A percentile compares a stretch with the other conserved stretches of the same genome.
Evolutionary conservation across 805 yeast species (phyloP).

Genomic region (Dipodascopsis uninucleata): DNA sequence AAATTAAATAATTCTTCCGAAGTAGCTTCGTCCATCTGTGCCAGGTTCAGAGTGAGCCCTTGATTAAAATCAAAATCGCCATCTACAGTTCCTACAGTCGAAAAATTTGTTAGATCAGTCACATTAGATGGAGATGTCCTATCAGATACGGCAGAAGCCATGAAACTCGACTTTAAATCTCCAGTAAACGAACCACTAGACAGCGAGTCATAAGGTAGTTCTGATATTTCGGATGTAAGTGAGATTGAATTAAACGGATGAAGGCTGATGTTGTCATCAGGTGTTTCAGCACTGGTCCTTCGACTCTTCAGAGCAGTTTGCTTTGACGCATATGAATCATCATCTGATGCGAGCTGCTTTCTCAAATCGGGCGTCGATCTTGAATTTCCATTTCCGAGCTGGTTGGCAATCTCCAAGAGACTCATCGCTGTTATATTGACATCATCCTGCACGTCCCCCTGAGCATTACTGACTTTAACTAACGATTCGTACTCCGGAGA

Average conservation of each 20-base stretch:
- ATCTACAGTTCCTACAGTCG: not conserved
- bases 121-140: not conserved
- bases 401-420: constrained; percentile 1
- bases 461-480: not conserved
- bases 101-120: constrained; percentile 1
- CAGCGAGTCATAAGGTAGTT: no score
- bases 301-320: no score
- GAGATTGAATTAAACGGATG: no score
- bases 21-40: not conserved
- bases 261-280: no score
- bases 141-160: not conserved
- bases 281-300: no score
- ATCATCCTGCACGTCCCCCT: not conserved
- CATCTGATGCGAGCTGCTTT: no score
- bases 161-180: not conserved
- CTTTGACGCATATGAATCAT: no score
- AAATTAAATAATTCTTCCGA: constrained; percentile 5
- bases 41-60: not conserved
- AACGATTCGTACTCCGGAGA: constrained; percentile 13
- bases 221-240: no score
- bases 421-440: constrained; percentile 1
- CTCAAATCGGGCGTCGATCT: no score
- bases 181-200: no score
- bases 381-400: not conserved
- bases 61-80: not conserved